A percentile compares a stretch with the other conserved stretches of the same genome.
Conservation (phyloP, 2,329 filamentous ascomycete species). For the Botrytis porri region DNA sequence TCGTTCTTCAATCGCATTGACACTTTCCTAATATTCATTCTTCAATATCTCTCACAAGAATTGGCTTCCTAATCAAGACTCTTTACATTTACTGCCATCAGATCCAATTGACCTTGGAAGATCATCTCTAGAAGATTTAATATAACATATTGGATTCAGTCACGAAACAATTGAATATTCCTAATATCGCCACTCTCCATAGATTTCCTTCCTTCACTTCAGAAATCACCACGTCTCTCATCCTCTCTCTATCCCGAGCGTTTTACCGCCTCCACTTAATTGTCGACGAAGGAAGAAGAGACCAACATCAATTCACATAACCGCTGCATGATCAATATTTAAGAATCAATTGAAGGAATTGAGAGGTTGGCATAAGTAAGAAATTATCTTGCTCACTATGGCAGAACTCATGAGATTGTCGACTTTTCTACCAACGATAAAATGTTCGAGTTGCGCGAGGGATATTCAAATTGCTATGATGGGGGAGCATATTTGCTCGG, state of each 20-base stretch:
- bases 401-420: constrained; percentile 48
- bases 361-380: neutral
- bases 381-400: constrained; percentile 16
- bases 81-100: neutral
- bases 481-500: constrained; percentile 76
- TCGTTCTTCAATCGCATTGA: constrained; percentile 9
- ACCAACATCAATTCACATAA: neutral
- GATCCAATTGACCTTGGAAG: neutral
- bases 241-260: neutral
- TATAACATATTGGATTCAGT: neutral
- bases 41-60: neutral
- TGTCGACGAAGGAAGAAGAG: neutral
- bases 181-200: neutral
- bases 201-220: neutral
- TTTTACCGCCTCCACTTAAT: neutral
- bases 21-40: neutral
- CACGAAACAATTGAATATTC: neutral
- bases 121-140: neutral
- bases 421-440: constrained; percentile 76
- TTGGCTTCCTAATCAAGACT: neutral
- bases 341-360: constrained; percentile 10
- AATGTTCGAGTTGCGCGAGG: constrained; percentile 76
- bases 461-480: constrained; percentile 82
- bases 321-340: constrained; percentile 10
- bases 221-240: neutral